Conservation (phyloP, 129 eudicot species). For the sunflower (Helianthus annuus) region HanXRQr2.0-SUNRISE NC_035438.2:96764009-96764508, state of each 20-base stretch:
- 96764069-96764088: too few species aligned
- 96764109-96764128: conserved; percentile 51
- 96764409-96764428: too few species aligned
- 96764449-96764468: too few species aligned
- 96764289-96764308: conserved; percentile 98
- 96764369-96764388: conserved; percentile 87
- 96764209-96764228: not conserved
- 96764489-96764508: too few species aligned
- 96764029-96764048: too few species aligned
- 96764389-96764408: too few species aligned
- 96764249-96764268: conserved; percentile 29
- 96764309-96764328: conserved; percentile 99
- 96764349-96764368: conserved; percentile 97
- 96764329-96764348: conserved; percentile 99
- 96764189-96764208: conserved; percentile 72
- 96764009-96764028: too few species aligned
- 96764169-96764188: conserved; percentile 99
- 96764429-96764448: too few species aligned
- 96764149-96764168: conserved; percentile 99
- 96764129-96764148: conserved; percentile 90
- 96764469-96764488: too few species aligned
- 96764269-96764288: conserved; percentile 99
- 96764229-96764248: not conserved
- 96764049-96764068: too few species aligned
- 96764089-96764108: too few species aligned